These are phyloP conservation scores for Zasmidium citrigriseum DNA, from an alignment of 2,329 filamentous ascomycete species.

Conservation along the genomic window DNA sequence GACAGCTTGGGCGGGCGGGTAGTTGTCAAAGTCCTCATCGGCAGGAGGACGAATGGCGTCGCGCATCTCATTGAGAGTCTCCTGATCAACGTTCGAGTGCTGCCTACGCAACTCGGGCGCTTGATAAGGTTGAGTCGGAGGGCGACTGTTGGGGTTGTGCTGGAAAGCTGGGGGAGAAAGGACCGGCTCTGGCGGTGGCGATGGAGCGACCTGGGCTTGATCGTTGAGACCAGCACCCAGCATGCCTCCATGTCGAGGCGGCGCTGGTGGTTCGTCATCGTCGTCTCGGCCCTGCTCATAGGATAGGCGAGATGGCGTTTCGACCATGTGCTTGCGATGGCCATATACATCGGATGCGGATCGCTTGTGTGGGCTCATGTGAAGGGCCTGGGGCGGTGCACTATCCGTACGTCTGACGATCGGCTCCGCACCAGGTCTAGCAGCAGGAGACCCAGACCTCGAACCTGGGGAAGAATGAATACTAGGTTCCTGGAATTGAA, in stretches of 20 bases:
- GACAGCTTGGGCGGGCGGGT: not conserved
- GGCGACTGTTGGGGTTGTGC: slow-evolving; percentile 71
- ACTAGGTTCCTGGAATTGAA: slow-evolving; percentile 46
- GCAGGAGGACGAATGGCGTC: slow-evolving; percentile 56
- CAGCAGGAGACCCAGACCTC: slow-evolving; percentile 45
- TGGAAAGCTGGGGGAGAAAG: slow-evolving; percentile 75
- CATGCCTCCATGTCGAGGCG: slow-evolving; percentile 41
- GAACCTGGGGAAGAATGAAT: slow-evolving; percentile 48
- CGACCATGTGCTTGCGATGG: slow-evolving; percentile 43
- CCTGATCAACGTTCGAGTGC: slow-evolving; percentile 79
- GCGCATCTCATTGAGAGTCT: slow-evolving; percentile 77
- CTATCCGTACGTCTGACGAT: slow-evolving; percentile 45
- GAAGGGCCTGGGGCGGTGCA: slow-evolving; percentile 39
- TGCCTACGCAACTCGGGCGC: slow-evolving; percentile 77
- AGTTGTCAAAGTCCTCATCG: slow-evolving; percentile 12
- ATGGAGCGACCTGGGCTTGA: slow-evolving; percentile 42
- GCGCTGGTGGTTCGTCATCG: slow-evolving; percentile 41
- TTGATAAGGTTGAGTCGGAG: slow-evolving; percentile 68
- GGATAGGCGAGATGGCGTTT: slow-evolving; percentile 42
- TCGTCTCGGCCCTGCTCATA: slow-evolving; percentile 36
- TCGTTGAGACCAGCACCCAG: slow-evolving; percentile 42
- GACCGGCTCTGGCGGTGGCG: slow-evolving; percentile 70
- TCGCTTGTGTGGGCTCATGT: slow-evolving; percentile 44
- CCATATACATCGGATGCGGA: slow-evolving; percentile 52
- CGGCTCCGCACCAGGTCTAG: slow-evolving; percentile 25